phyloP scores from a whole-genome alignment of 306 rosid species.

The Lathyrus sativus region DNA sequence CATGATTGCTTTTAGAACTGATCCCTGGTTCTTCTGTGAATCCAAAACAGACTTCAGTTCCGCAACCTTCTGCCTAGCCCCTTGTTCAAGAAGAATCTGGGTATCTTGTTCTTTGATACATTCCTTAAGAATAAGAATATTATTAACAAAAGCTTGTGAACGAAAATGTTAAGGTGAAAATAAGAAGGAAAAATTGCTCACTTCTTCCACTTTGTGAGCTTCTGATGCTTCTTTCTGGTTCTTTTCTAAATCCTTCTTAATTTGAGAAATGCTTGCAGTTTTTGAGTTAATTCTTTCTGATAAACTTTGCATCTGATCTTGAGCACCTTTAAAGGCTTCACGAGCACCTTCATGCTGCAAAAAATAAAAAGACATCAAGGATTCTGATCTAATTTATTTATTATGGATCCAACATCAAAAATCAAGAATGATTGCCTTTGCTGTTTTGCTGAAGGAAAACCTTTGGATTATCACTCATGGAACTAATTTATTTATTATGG shows the following conservation, averaged over 20 bases:
- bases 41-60: constrained; percentile 83
- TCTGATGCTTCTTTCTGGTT: constrained; percentile 63
- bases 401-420: not conserved
- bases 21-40: constrained; percentile 93
- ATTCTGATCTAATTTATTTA: not conserved
- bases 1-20: constrained; percentile 77
- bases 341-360: constrained; percentile 80
- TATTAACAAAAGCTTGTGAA: constrained; percentile 30
- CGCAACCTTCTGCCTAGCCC: constrained; percentile 95
- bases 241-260: constrained; percentile 61
- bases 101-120: constrained; percentile 74
- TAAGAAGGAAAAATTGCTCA: constrained; percentile 41
- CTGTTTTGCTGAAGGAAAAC: not conserved
- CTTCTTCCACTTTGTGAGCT: constrained; percentile 77
- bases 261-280: constrained; percentile 54
- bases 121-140: constrained; percentile 53
- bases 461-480: constrained; percentile 1
- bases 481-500: too few relatives aligned
- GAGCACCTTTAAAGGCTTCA: constrained; percentile 74
- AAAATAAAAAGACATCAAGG: constrained; percentile 16
- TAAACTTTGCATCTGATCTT: constrained; percentile 64
- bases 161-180: constrained; percentile 1
- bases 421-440: not conserved
- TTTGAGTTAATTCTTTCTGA: constrained; percentile 56
- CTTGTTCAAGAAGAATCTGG: constrained; percentile 84